phyloP scores from a whole-genome alignment of 202 grass and related monocot genomes.

The Bolboschoenoplectus hybrid region DNA sequence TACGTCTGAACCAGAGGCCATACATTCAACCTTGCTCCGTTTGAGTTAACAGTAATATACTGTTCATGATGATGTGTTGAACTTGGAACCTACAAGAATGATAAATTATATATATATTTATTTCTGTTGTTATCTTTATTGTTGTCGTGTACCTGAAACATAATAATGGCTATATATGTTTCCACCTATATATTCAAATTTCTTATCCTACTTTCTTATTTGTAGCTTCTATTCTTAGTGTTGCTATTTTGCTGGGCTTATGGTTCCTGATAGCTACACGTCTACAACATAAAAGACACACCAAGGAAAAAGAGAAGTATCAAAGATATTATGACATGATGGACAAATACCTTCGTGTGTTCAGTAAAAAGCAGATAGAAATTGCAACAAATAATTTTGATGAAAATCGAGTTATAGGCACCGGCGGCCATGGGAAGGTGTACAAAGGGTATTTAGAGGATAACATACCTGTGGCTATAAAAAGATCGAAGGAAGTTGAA shows the following conservation, averaged over 20 bases:
- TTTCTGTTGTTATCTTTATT: no score
- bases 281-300: slow-evolving; percentile 42
- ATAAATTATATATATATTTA: no score
- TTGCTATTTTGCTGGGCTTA: neutral
- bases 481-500: slow-evolving; percentile 57
- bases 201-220: neutral
- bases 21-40: no score
- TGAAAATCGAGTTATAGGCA: slow-evolving; percentile 41
- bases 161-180: neutral
- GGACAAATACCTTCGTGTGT: slow-evolving; percentile 33
- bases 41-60: no score
- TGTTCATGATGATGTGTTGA: no score
- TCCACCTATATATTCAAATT: neutral
- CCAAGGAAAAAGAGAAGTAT: slow-evolving; percentile 43
- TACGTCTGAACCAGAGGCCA: no score
- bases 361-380: slow-evolving; percentile 53
- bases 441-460: no score
- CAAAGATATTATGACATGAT: slow-evolving; percentile 33
- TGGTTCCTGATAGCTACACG: slow-evolving; percentile 32
- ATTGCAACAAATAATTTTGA: slow-evolving; percentile 50
- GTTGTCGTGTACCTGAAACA: no score
- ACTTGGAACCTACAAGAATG: no score
- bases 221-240: slow-evolving; percentile 41
- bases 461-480: no score
- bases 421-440: slow-evolving; percentile 55